A percentile compares a stretch with the other conserved stretches of the same genome.
Conservation (phyloP, 495 filamentous ascomycete genomes). For the Stereocaulon alpinum region DNA sequence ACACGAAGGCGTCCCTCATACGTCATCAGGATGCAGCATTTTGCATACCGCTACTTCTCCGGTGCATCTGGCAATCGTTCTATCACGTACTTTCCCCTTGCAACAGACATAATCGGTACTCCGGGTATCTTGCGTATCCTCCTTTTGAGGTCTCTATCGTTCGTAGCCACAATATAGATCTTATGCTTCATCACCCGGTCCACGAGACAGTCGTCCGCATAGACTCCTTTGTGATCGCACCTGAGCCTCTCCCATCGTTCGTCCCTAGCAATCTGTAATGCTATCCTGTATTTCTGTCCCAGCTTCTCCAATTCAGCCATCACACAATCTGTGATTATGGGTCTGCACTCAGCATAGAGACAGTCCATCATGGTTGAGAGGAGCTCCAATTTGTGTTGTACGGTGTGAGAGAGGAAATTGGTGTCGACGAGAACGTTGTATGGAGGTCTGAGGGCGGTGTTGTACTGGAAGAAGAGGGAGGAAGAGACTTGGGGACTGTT, state of each 20-base stretch:
- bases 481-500: constrained; percentile 52
- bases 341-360: constrained; percentile 44
- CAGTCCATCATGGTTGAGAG: constrained; percentile 60
- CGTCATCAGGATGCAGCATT: too few species aligned
- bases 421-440: constrained; percentile 63
- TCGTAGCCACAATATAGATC: constrained; percentile 26
- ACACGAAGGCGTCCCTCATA: too few species aligned
- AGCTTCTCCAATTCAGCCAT: constrained; percentile 83
- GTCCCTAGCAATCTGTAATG: constrained; percentile 83
- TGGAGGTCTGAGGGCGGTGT: constrained; percentile 81
- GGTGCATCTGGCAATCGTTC: constrained; percentile 81
- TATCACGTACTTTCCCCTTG: constrained; percentile 80
- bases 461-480: constrained; percentile 88
- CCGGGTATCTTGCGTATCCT: constrained; percentile 72
- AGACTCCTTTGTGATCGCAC: constrained; percentile 83
- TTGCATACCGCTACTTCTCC: constrained; percentile 30
- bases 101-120: constrained; percentile 55
- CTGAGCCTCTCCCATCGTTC: constrained; percentile 74
- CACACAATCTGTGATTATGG: constrained; percentile 41
- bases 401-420: constrained; percentile 88
- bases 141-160: constrained; percentile 50
- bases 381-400: constrained; percentile 80
- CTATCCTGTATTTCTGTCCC: constrained; percentile 79
- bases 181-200: constrained; percentile 70
- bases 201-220: constrained; percentile 94